Percentiles rank a stretch among this genome's conserved stretches.
Conservation (phyloP, 352 stramenopile genomes). For the Lagenidium sp. region DNA sequence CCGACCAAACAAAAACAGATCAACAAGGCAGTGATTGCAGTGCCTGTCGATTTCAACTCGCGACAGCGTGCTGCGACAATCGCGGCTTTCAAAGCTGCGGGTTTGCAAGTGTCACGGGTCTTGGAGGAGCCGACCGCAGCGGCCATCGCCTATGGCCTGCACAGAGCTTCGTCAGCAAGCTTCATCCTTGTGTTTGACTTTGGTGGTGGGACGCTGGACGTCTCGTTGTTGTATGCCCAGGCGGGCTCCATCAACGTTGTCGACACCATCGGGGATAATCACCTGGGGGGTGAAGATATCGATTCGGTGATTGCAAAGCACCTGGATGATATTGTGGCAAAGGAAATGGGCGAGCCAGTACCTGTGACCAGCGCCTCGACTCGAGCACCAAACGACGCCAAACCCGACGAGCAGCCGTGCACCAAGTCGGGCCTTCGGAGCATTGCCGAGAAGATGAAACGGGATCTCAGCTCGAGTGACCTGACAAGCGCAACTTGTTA, state of each 20-base stretch:
- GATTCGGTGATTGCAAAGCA: conserved; percentile 84
- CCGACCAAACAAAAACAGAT: conserved; percentile 16
- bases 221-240: conserved; percentile 90
- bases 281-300: conserved; percentile 88
- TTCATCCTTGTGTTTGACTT: conserved; percentile 97
- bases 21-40: conserved; percentile 50
- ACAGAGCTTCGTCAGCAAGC: conserved; percentile 87
- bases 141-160: conserved; percentile 93
- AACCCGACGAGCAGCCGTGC: neutral
- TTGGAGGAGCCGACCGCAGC: conserved; percentile 91
- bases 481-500: no score
- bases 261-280: conserved; percentile 89
- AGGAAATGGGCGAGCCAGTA: neutral
- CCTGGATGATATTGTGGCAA: conserved; percentile 44
- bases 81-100: conserved; percentile 28
- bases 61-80: conserved; percentile 34
- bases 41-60: conserved; percentile 45
- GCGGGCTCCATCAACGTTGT: conserved; percentile 95
- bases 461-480: neutral
- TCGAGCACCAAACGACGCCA: neutral
- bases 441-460: neutral
- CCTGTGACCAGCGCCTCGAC: no score
- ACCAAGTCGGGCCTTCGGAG: neutral
- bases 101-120: conserved; percentile 38
- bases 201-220: conserved; percentile 91